Percentiles rank a stretch among this genome's conserved stretches.
Conservation (phyloP, 2,329 filamentous ascomycete species). For the Ophiostoma montium region DNA sequence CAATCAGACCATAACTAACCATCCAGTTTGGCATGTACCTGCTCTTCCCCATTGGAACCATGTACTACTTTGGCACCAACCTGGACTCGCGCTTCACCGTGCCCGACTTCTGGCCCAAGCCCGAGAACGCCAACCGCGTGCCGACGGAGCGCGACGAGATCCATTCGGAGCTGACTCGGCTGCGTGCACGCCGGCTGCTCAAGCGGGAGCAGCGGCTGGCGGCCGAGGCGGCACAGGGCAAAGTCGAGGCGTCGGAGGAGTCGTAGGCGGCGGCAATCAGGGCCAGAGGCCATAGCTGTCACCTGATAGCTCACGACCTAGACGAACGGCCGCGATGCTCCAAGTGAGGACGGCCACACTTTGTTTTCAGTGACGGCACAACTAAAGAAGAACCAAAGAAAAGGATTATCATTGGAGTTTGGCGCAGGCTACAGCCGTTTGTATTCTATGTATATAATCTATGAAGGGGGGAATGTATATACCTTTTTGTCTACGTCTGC, state of each 20-base stretch:
- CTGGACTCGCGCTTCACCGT: conserved; percentile 85
- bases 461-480: background rate
- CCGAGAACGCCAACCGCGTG: conserved; percentile 60
- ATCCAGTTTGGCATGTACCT: conserved; percentile 94
- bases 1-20: background rate
- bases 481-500: background rate
- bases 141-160: conserved; percentile 74
- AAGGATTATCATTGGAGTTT: background rate
- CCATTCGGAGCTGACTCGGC: conserved; percentile 59
- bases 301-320: too few species aligned
- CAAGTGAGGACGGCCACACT: too few species aligned
- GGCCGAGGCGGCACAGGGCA: conserved; percentile 19
- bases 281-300: too few species aligned
- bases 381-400: background rate
- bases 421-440: background rate
- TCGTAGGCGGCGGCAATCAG: background rate
- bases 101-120: conserved; percentile 84
- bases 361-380: background rate
- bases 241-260: conserved; percentile 7
- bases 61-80: conserved; percentile 99
- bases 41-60: conserved; percentile 96
- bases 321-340: too few species aligned
- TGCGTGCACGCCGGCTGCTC: conserved; percentile 54
- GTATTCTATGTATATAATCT: background rate
- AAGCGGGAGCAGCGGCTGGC: conserved; percentile 52